Conservation (phyloP, 2,329 filamentous ascomycete genomes). For the Sporothrix sp. region DNA sequence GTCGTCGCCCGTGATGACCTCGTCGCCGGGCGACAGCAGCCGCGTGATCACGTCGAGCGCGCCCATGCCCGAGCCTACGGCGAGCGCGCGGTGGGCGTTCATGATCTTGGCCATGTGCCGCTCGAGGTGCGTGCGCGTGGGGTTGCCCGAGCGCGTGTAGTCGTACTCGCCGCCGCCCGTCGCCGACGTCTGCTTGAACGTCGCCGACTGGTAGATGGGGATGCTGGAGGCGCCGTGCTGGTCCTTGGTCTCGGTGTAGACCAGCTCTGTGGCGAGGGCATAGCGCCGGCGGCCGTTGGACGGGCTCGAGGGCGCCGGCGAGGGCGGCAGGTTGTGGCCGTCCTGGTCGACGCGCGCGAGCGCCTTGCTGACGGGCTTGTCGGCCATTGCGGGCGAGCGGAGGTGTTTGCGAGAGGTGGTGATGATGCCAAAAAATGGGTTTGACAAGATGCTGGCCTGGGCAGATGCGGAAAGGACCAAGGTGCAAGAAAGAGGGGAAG, state of each 20-base stretch:
- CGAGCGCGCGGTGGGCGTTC: slow-evolving; percentile 82
- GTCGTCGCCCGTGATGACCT: slow-evolving; percentile 95
- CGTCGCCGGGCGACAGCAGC: slow-evolving; percentile 80
- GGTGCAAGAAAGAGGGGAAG: slow-evolving; percentile 1
- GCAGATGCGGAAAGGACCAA: background rate
- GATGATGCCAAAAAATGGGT: background rate
- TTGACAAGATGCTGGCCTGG: too few relatives aligned
- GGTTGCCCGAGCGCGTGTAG: slow-evolving; percentile 96
- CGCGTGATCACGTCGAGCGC: slow-evolving; percentile 93
- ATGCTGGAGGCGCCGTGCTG: slow-evolving; percentile 96
- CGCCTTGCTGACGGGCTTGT: slow-evolving; percentile 38
- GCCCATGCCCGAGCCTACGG: slow-evolving; percentile 95
- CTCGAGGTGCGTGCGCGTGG: slow-evolving; percentile 90
- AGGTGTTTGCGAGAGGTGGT: background rate
- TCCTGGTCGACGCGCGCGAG: slow-evolving; percentile 63
- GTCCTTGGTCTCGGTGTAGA: slow-evolving; percentile 91
- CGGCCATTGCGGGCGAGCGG: slow-evolving; percentile 14
- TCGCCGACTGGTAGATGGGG: slow-evolving; percentile 96
- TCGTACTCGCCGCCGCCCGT: slow-evolving; percentile 84
- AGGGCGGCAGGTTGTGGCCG: slow-evolving; percentile 78
- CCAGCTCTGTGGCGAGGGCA: slow-evolving; percentile 88
- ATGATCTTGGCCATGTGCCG: slow-evolving; percentile 98
- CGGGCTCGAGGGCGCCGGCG: slow-evolving; percentile 86
- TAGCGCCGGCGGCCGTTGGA: slow-evolving; percentile 73
- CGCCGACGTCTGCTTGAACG: slow-evolving; percentile 87